Base-by-base conservation (phyloP, 2,329 filamentous ascomycete genomes). In the Colletotrichum sp. region DNA sequence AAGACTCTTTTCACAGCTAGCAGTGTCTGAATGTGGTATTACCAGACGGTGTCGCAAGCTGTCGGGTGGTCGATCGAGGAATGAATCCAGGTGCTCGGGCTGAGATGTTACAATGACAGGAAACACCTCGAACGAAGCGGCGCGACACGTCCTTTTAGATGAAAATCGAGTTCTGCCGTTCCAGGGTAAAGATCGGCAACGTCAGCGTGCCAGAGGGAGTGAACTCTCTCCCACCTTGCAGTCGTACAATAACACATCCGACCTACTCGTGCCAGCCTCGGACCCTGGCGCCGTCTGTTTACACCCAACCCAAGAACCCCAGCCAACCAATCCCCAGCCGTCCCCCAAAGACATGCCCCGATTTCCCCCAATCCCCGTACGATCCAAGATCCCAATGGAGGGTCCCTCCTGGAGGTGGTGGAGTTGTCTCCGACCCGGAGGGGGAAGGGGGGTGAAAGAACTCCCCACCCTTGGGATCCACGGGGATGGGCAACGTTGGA, bases 321-420 rank as follows among this genome's bases (percentile, higher is more conserved):
- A 55, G 52, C 32, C 55, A 60, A 67, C 74, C 74, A 76, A 76
- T 76, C 70, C 70, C 70, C 68, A 75, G 72, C 49, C 62, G 68
- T 62, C 62, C 72, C 72, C 52, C 39, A 64, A 69, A 69, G 52
- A 18, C 26, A 32, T 36, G 73, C 73, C 73, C 73, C 73, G 24
- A 76, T 73, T 75, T 65, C 57, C 74, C 74, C 74, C 70, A 76
- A 76, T 76, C 74, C 70, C 74, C 64, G 74, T 76, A 74, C 74
- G 70, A 65, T 69, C 74, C 74, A 76, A 76, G 74, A 76, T 76
- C 64, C 64, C 64, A 60, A 59, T 69, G 63, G 73, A 72, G 70
- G 63, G 52, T 44, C 32, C 67, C 52, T 59, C 67, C 67, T 69
- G 67, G 67, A 69, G 67, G 15, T 36, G 57, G 36, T 66, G 73